Base-by-base conservation (phyloP, 2,329 filamentous ascomycete species). In the Colletotrichum musae region DNA sequence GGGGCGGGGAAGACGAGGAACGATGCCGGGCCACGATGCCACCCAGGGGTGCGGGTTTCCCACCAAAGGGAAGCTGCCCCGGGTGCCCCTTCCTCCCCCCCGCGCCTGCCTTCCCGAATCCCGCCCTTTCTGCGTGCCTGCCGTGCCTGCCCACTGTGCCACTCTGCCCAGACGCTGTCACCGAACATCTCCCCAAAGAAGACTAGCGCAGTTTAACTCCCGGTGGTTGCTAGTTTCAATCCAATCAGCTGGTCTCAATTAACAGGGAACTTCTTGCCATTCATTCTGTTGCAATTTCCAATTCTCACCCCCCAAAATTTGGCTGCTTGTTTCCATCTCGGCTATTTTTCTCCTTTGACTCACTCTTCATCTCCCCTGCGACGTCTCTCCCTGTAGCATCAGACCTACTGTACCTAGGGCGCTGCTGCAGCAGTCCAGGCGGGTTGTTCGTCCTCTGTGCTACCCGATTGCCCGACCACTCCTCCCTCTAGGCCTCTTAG, bases 1-100 rank as follows among this genome's bases (percentile, higher is more conserved):
- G 32, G 54, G 65, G 54, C 60, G 66, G 66, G 61, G 61, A 65
- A 24, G 47, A 59, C 39, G 61, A 53, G 41, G 54, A 63, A 68
- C 54, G 61, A 65, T 58, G 61, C 60, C 65, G 61, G 54, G 41
- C 65, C 53, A 65, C 65, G 54, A 68, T 65, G 60, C 32, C 51
- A 36, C 45, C 45, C 47, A 60, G 26, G 47, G 58, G 32, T 36
- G 32, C 32, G 32, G 32, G 32, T 10, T 9, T 36, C 32, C 41
- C 41, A 18, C 48, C 48, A 26, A 52, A 52, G 48, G 48, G 48
- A 52, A 52, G 21, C 41, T 18, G 10, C n/a, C 15, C 43, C 36
- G 21, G 12, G 39, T 32, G 18, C 47, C 48, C 47, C 21, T 59
- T 32, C 7, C 32, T 51, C 13, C 32, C 32, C 32, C 28, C 32